Percentiles rank a stretch among this genome's conserved stretches.
These are phyloP conservation scores for Pythium dissotocum DNA, from an alignment of 352 stramenopile species.

Conservation along the genomic window DNA sequence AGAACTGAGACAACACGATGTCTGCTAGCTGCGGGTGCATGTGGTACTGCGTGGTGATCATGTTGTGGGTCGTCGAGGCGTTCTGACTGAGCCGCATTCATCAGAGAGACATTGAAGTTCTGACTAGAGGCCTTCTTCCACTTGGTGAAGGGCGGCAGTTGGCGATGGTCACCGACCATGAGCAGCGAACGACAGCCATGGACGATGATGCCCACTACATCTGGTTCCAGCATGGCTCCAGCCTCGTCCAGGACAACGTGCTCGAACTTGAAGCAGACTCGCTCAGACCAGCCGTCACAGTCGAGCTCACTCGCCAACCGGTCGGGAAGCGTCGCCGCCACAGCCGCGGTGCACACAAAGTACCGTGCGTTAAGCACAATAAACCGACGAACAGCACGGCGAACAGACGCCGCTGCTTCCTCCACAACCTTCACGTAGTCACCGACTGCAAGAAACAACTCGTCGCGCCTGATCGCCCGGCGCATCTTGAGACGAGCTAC, in stretches of 20 bases:
- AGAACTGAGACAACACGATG: no score
- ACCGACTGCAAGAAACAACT: no score
- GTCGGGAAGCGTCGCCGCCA: neutral
- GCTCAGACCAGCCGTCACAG: neutral
- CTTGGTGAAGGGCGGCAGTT: conserved; percentile 3
- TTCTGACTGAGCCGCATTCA: no score
- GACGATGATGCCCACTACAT: neutral
- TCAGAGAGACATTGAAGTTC: no score
- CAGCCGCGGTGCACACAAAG: conserved; percentile 5
- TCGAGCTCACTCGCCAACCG: neutral
- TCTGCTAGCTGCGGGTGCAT: no score
- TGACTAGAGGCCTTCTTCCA: neutral
- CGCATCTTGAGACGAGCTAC: no score
- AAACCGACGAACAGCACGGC: neutral
- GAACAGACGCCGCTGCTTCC: neutral
- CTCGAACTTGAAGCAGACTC: neutral
- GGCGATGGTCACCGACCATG: no score
- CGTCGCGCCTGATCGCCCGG: no score
- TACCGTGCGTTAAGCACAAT: neutral
- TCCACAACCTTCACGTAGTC: no score
- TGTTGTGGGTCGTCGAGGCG: no score
- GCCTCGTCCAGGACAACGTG: conserved; percentile 6
- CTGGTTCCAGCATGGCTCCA: conserved; percentile 4
- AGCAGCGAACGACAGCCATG: conserved; percentile 1
- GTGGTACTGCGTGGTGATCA: no score